Conservation (phyloP, 2,329 filamentous ascomycete genomes). For the Pseudocercospora eumusae region DNA sequence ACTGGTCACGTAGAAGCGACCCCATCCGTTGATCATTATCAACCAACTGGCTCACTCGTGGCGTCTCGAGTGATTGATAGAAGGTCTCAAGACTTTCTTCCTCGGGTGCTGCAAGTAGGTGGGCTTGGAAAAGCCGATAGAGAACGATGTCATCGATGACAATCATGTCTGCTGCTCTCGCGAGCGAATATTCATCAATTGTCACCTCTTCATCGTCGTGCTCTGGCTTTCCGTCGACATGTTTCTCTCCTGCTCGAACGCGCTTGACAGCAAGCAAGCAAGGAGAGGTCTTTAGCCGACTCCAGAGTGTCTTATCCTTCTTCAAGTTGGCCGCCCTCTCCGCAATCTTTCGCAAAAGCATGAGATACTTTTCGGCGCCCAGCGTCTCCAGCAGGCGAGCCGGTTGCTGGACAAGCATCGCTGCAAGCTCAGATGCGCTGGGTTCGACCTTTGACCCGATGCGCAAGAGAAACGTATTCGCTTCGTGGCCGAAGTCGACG, state of each 20-base stretch:
- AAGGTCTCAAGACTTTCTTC: slow-evolving; percentile 85
- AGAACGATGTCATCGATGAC: slow-evolving; percentile 86
- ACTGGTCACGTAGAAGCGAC: slow-evolving; percentile 64
- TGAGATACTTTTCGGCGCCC: slow-evolving; percentile 83
- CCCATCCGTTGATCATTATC: slow-evolving; percentile 77
- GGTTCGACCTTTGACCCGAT: slow-evolving; percentile 91
- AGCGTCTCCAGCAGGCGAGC: slow-evolving; percentile 77
- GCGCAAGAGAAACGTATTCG: slow-evolving; percentile 83
- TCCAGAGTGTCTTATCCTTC: slow-evolving; percentile 76
- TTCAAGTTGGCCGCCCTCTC: slow-evolving; percentile 70
- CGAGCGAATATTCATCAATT: slow-evolving; percentile 77
- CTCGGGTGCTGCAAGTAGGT: slow-evolving; percentile 81
- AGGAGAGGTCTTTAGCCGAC: slow-evolving; percentile 69
- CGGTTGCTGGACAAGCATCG: slow-evolving; percentile 80
- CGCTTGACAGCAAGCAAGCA: slow-evolving; percentile 86
- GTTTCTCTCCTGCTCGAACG: slow-evolving; percentile 59
- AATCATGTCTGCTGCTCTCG: slow-evolving; percentile 69
- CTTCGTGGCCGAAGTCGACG: slow-evolving; percentile 85
- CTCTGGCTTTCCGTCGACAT: slow-evolving; percentile 42
- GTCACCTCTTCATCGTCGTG: slow-evolving; percentile 50
- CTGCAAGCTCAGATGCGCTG: slow-evolving; percentile 79
- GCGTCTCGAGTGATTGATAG: slow-evolving; percentile 77
- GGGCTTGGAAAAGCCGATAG: slow-evolving; percentile 83
- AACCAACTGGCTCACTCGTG: slow-evolving; percentile 73
- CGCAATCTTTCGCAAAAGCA: slow-evolving; percentile 76